These are phyloP conservation scores for Cubamyces sp. DNA, from an alignment of 768 basidiomycete species.

Conservation along the genomic window DNA sequence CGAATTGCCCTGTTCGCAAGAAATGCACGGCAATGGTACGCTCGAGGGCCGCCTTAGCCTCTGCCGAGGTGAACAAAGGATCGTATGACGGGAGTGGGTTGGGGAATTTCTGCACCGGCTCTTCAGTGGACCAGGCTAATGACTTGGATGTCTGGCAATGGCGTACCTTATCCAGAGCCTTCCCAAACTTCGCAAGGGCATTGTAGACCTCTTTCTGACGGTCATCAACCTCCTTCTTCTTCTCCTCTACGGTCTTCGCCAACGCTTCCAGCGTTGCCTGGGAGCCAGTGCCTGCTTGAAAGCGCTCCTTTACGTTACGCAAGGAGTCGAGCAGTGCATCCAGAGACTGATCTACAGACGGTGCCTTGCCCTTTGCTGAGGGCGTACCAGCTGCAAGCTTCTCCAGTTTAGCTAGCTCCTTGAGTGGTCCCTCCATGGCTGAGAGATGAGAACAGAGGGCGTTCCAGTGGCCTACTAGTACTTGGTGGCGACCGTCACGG, in stretches of 20 bases:
- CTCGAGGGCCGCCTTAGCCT: slow-evolving; percentile 65
- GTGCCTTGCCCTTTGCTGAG: slow-evolving; percentile 52
- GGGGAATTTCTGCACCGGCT: slow-evolving; percentile 46
- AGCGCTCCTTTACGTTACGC: slow-evolving; percentile 54
- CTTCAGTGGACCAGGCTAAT: background rate
- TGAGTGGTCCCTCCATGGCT: slow-evolving; percentile 73
- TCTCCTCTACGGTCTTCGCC: slow-evolving; percentile 61
- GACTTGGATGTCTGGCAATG: too few relatives aligned
- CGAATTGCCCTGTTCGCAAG: slow-evolving; percentile 80
- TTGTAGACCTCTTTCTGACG: slow-evolving; percentile 88
- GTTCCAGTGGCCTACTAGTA: background rate
- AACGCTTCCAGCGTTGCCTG: slow-evolving; percentile 55
- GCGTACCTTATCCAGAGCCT: slow-evolving; percentile 87
- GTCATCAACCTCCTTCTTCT: slow-evolving; percentile 86
- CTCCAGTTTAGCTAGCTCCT: slow-evolving; percentile 81
- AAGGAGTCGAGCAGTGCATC: slow-evolving; percentile 66
- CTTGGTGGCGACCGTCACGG: too few relatives aligned
- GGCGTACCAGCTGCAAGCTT: slow-evolving; percentile 51
- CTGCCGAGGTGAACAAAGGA: slow-evolving; percentile 64
- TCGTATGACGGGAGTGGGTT: slow-evolving; percentile 69
- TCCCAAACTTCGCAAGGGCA: slow-evolving; percentile 77
- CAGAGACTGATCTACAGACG: slow-evolving; percentile 61
- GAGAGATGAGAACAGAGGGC: background rate
- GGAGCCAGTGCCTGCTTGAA: slow-evolving; percentile 52
- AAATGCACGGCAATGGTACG: slow-evolving; percentile 76